These are phyloP conservation scores for Diaporthe batatas DNA, from an alignment of 2,329 filamentous ascomycete species.

Conservation along the genomic window DNA sequence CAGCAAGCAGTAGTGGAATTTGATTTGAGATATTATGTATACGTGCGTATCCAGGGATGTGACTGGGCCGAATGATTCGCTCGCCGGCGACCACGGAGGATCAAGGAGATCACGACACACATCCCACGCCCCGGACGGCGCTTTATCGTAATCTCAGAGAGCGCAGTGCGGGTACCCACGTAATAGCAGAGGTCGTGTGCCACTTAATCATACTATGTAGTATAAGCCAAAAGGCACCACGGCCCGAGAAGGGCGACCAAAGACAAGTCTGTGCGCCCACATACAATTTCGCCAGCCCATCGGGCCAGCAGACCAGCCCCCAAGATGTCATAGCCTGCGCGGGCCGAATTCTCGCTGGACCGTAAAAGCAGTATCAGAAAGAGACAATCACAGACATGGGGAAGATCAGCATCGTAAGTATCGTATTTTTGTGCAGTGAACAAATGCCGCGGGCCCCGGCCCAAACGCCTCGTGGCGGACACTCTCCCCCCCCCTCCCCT, in stretches of 20 bases:
- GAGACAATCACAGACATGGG: conserved; percentile 15
- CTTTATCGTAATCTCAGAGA: neutral
- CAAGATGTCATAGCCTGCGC: neutral
- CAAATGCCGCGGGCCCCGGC: conserved; percentile 18
- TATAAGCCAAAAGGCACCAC: conserved; percentile 14
- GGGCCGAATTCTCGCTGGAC: conserved; percentile 12
- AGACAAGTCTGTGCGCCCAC: conserved; percentile 32
- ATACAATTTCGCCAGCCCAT: conserved; percentile 23
- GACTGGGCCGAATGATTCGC: conserved; percentile 10
- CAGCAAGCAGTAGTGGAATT: conserved; percentile 32
- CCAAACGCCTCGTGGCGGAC: conserved; percentile 18
- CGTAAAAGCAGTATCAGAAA: neutral
- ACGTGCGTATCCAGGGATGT: conserved; percentile 28
- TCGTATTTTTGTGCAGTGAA: neutral
- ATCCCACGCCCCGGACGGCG: neutral
- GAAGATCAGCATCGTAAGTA: neutral
- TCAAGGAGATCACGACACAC: conserved; percentile 7
- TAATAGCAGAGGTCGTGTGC: conserved; percentile 12
- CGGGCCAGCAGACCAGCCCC: neutral
- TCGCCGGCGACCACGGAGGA: neutral
- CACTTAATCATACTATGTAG: neutral
- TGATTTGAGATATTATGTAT: conserved; percentile 26
- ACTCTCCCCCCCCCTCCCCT: neutral
- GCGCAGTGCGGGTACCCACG: neutral
- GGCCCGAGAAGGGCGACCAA: conserved; percentile 22